phyloP scores from a whole-genome alignment of 78 protist genomes.

The Dictyostelium intermedium region DNA sequence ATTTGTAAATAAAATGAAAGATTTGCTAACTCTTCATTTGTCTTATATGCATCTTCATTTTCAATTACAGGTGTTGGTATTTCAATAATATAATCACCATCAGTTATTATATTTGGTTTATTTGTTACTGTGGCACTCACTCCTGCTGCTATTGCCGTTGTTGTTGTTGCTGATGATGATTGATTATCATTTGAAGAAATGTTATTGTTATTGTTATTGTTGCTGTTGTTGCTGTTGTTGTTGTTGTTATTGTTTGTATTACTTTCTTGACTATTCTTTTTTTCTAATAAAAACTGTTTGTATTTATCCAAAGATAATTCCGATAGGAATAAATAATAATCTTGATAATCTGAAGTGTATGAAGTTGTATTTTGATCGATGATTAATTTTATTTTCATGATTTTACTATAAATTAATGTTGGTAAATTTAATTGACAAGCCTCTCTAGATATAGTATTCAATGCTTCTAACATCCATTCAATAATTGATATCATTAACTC shows the following conservation, averaged over 20 bases:
- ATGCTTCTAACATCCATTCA: slow-evolving; percentile 25
- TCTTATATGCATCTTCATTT: not conserved
- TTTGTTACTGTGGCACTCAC: not conserved
- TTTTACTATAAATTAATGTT: not conserved
- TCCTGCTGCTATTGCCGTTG: not conserved
- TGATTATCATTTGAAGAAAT: not conserved
- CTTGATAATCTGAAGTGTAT: not conserved
- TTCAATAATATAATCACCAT: not conserved
- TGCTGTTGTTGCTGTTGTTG: not conserved
- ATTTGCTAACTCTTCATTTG: not conserved
- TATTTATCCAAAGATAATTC: slow-evolving; percentile 1
- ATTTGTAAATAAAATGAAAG: slow-evolving; percentile 8
- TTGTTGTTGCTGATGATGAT: not conserved
- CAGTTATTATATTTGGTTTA: not conserved
- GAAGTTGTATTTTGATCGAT: not conserved
- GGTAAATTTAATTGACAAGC: not conserved
- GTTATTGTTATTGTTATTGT: not conserved
- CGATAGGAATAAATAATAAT: not conserved
- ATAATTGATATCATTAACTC: not conserved
- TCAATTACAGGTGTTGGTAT: not conserved
- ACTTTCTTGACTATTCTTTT: not conserved
- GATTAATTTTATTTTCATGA: not conserved
- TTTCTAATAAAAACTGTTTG: not conserved
- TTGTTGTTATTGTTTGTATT: not conserved
- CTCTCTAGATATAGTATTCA: not conserved